These are phyloP conservation scores for Pisolithus marmoratus DNA, from an alignment of 768 basidiomycete genomes.

Conservation along the genomic window DNA sequence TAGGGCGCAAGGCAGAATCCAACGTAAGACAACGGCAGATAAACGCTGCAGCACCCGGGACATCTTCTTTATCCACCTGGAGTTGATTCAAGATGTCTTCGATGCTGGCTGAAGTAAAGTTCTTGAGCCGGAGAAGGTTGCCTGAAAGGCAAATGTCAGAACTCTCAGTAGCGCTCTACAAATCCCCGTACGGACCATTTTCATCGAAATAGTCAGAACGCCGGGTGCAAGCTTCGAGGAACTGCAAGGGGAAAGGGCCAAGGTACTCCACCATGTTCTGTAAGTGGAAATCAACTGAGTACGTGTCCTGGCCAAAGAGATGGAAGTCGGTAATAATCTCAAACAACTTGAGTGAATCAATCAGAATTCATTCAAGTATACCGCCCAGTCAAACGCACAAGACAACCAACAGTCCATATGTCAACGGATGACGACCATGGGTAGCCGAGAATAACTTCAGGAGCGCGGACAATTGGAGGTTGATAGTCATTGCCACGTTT, in stretches of 20 bases:
- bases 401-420: conserved; percentile 24
- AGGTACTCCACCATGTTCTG: conserved; percentile 14
- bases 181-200: background rate
- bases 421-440: conserved; percentile 18
- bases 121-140: background rate
- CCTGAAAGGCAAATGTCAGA: background rate
- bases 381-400: conserved; percentile 10
- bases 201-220: conserved; percentile 1
- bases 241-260: conserved; percentile 12
- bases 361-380: background rate
- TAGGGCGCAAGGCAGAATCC: too few species aligned
- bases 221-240: conserved; percentile 12
- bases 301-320: too few species aligned
- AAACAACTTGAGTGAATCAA: background rate
- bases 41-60: background rate
- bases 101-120: background rate
- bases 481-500: background rate
- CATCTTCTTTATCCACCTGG: background rate
- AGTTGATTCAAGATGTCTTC: background rate
- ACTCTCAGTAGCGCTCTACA: too few species aligned
- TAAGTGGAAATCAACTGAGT: conserved; percentile 6
- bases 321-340: background rate
- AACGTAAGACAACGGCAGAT: background rate
- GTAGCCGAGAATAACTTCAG: conserved; percentile 21
- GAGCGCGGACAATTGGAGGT: conserved; percentile 15